Conservation (phyloP, 352 stramenopile species). For the Pythium pyrilobum region DNA sequence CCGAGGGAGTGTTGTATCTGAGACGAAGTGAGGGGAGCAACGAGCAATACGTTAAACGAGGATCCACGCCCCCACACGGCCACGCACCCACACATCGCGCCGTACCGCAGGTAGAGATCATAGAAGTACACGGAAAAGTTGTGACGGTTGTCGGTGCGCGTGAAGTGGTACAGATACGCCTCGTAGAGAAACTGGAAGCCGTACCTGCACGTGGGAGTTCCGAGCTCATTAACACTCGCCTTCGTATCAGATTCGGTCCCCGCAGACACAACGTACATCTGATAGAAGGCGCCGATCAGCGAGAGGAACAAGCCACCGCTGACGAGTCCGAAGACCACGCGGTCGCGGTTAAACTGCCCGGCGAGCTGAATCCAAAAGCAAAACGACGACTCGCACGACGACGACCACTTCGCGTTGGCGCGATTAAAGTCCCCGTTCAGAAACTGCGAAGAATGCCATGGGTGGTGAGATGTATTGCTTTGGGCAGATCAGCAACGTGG, state of each 20-base stretch:
- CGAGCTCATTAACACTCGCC: too few relatives aligned
- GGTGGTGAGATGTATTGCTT: too few relatives aligned
- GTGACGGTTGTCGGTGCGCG: slow-evolving; percentile 97
- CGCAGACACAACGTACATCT: slow-evolving; percentile 21
- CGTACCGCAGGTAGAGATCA: slow-evolving; percentile 95
- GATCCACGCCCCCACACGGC: too few relatives aligned
- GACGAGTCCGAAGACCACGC: slow-evolving; percentile 87
- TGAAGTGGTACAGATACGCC: slow-evolving; percentile 98
- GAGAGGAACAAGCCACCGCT: slow-evolving; percentile 81
- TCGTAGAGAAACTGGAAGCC: slow-evolving; percentile 94
- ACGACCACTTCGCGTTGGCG: slow-evolving; percentile 41
- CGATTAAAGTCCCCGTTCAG: slow-evolving; percentile 58
- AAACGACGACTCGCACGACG: slow-evolving; percentile 40
- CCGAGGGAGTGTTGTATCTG: slow-evolving; percentile 76
- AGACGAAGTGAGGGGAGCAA: neutral
- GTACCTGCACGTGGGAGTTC: too few relatives aligned
- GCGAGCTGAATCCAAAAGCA: slow-evolving; percentile 51
- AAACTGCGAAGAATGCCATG: too few relatives aligned
- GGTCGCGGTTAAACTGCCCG: slow-evolving; percentile 57
- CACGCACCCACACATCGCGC: too few relatives aligned
- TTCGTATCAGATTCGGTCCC: neutral
- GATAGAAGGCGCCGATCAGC: slow-evolving; percentile 83
- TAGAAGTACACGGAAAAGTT: slow-evolving; percentile 99
- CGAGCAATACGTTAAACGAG: too few relatives aligned
- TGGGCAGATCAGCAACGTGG: too few relatives aligned